Evolutionary conservation across 2,329 filamentous ascomycete species (phyloP), one percentile per base, ranked within the genome.

Genomic region (Penicillium sp.): DNA sequence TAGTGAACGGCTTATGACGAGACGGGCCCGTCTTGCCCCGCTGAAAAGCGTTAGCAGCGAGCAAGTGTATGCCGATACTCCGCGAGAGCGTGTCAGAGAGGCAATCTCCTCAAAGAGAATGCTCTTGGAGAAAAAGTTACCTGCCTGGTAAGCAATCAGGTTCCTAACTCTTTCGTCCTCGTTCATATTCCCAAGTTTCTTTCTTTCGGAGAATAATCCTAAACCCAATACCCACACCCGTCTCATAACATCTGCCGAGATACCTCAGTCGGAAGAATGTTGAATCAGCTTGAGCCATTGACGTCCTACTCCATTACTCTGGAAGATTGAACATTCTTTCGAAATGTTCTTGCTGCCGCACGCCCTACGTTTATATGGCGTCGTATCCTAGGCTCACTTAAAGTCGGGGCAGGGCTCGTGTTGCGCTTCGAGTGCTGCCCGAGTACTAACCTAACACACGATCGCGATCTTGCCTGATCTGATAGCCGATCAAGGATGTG

Each of bases 401-500:
- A 25, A 48, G 30, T 48, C 16, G 16, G 16, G 26, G 35, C 13
- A 37, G 4, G 35, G 45, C 26, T 30, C 25, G 13, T 4, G 45
- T 30, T 30, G 45, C 26, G 45, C 26, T 30, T 48, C 14, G 45
- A 16, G 26, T 46, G 1, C 7, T 30, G 7, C 4, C 28, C 28
- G 28, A 13, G 42, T 25, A 13, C 14, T n/a, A 54, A 37, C 33
- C 26, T 38, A 26, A 28, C 46, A 30, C 51, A 14, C 26, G 28
- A 38, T 55, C 45, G 37, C 30, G 28, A 55, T 40, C 46, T 26
- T 40, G 52, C 33, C 43, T 46, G 40, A 43, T 53, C 45, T 61
- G 38, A 40, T 55, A 45, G 40, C 40, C 22, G 56, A 37, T 55
- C 42, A 22, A 38, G 30, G 49, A 30, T 45, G 13, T 28, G 33